Evolutionary conservation across 805 yeast species (phyloP), one percentile per base, ranked within the genome.

Genomic region (Ogataea degrootiae): DNA sequence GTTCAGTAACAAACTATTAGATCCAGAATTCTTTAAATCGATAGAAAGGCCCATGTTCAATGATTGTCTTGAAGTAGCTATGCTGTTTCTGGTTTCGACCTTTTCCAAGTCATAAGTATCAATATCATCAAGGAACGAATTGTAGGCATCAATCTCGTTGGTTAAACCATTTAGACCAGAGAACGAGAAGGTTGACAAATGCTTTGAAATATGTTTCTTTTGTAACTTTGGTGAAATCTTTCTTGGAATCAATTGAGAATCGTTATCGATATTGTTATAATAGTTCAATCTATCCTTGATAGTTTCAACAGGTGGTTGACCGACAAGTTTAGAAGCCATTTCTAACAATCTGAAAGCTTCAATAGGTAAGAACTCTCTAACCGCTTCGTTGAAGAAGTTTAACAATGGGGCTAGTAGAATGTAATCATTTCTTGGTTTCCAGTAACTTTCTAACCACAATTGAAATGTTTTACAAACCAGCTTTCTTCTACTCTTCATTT

Each of bases 401-500:
- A 86, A 75, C 58, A 89, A 68, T 0, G 88, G 83, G 12, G 94
- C 80, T 41, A 90, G 67, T 37, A 83, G 69, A 23, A 65, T 67
- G 51, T 76, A 77, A 62, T 90, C 96, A 6, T 66, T 46, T 39
- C 75, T 72, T 42, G 77, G 79, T 52, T 82, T 79, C 97, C 97
- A 92, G 62, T 85, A 90, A 44, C 94, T 83, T 64, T 89, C 96
- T 64, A 92, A 68, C 99, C 99, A 92, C 34, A 79, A 70, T 62
- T 82, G 86, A 60, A 90, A 79, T 63, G 85, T 73, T 53, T 77
- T 79, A 54, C 84, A 80, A 37, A 89, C 81, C 41, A 85, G 66
- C 51, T 80, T 79, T 59, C 92, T 71, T 62, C 94, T 75, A 52
- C 75, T 82, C 57, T 77, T 80, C 37, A 79, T 53, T 53, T 74